These are phyloP conservation scores for Cyberlindnera sargentensis DNA, from an alignment of 805 yeast species.

Conservation along the genomic window DNA sequence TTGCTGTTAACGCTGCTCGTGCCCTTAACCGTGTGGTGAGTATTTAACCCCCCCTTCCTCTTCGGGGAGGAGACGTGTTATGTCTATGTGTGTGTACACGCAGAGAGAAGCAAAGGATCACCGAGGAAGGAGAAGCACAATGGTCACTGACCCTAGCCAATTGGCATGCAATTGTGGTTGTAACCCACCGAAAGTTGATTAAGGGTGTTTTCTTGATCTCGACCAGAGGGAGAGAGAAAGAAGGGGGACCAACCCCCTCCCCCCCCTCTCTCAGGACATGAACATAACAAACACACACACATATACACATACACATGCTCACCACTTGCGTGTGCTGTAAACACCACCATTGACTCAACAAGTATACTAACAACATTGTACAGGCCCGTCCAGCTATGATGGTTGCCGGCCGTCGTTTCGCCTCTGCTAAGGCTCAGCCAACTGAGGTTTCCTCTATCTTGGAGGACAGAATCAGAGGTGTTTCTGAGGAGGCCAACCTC, in stretches of 20 bases:
- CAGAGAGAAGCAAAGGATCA: neutral
- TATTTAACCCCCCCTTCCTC: slow-evolving; percentile 9
- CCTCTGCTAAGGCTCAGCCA: slow-evolving; percentile 92
- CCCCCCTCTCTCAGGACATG: too few relatives aligned
- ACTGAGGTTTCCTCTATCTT: slow-evolving; percentile 98
- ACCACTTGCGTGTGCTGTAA: neutral
- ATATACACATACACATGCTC: neutral
- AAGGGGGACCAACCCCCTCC: too few relatives aligned
- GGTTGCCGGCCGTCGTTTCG: slow-evolving; percentile 75
- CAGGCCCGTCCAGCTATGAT: slow-evolving; percentile 68
- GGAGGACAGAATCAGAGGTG: slow-evolving; percentile 99
- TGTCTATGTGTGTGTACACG: neutral
- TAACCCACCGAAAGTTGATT: neutral
- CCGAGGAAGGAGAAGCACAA: too few relatives aligned
- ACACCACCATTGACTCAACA: too few relatives aligned
- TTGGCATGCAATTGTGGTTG: neutral
- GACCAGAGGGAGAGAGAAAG: neutral
- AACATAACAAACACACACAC: neutral
- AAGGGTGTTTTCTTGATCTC: neutral
- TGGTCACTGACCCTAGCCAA: neutral
- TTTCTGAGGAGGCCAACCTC: slow-evolving; percentile 92
- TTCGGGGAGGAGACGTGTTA: neutral
- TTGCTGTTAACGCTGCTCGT: slow-evolving; percentile 44
- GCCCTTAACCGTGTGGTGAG: slow-evolving; percentile 34
- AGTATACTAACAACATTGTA: slow-evolving; percentile 17